A percentile compares a stretch with the other conserved stretches of the same genome.
Conservation (phyloP, 1,139 yeast genomes). For the Candida smagusa region DNA sequence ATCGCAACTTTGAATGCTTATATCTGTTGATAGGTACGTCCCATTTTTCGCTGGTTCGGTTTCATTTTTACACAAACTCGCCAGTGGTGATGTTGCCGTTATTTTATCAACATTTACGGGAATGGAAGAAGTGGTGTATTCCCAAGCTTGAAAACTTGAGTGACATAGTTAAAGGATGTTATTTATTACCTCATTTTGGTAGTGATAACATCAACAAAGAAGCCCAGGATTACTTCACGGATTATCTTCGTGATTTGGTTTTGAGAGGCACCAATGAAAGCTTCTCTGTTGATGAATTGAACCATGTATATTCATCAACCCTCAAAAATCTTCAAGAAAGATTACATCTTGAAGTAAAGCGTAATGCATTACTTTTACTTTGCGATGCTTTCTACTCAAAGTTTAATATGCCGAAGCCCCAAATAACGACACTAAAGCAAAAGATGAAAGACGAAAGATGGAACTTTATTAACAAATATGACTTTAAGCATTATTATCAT, state of each 20-base stretch:
- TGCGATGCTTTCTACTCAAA: not conserved
- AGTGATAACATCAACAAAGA: not conserved
- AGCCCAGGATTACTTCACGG: conserved; percentile 1
- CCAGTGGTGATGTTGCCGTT: conserved; percentile 6
- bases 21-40: conserved; percentile 3
- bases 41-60: conserved; percentile 1
- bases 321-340: not conserved
- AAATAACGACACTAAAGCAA: not conserved
- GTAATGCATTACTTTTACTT: conserved; percentile 2
- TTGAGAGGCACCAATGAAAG: not conserved
- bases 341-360: not conserved
- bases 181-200: not conserved
- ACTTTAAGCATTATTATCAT: conserved; percentile 3
- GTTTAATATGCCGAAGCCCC: not conserved
- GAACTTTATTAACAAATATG: not conserved
- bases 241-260: conserved; percentile 1
- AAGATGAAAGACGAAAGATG: not conserved
- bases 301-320: conserved; percentile 1
- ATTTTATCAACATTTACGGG: conserved; percentile 4
- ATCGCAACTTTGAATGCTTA: conserved; percentile 2
- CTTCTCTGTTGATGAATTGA: conserved; percentile 4
- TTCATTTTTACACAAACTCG: conserved; percentile 7
- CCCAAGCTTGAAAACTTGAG: conserved; percentile 1
- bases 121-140: conserved; percentile 2
- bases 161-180: conserved; percentile 2